Evolutionary conservation across 768 basidiomycete species (phyloP).

Genomic region (Serendipita sp.): DNA sequence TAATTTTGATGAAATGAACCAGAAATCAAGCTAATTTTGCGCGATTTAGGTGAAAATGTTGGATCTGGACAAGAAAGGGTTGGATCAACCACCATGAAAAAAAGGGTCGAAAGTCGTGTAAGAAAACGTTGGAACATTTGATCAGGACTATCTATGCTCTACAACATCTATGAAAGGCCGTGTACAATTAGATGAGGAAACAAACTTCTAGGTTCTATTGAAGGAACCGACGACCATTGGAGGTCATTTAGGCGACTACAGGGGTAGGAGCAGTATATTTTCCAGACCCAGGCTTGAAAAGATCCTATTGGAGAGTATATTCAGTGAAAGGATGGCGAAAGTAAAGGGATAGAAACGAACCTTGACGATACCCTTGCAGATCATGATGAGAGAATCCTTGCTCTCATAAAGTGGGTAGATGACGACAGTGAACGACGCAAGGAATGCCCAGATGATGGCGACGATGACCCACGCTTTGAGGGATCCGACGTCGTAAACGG

Average conservation of each 20-base stretch:
- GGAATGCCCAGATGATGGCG: constrained; percentile 73
- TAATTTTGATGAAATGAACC: too few species aligned
- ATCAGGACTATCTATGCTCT: too few species aligned
- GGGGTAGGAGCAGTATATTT: constrained; percentile 8
- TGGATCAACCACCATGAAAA: too few species aligned
- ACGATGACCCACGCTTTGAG: constrained; percentile 68
- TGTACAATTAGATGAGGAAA: too few species aligned
- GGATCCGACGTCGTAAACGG: constrained; percentile 47
- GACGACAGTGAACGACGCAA: constrained; percentile 58
- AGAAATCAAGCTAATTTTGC: too few species aligned
- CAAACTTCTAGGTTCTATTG: too few species aligned
- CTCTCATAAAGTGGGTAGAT: constrained; percentile 82
- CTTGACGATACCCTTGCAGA: constrained; percentile 47
- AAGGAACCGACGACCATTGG: too few species aligned
- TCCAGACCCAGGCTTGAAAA: constrained; percentile 11
- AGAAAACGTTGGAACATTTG: too few species aligned
- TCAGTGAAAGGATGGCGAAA: not conserved
- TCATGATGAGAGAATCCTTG: constrained; percentile 42
- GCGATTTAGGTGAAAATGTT: too few species aligned
- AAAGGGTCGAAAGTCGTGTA: too few species aligned
- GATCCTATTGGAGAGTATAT: constrained; percentile 3
- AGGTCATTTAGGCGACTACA: not conserved
- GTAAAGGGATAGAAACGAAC: constrained; percentile 23
- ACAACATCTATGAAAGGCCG: too few species aligned
- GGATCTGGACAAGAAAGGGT: too few species aligned